Percentiles rank a stretch among this genome's conserved stretches.
phyloP scores from a whole-genome alignment of 495 filamentous ascomycete genomes.

The Annulohypoxylon bovei region DNA sequence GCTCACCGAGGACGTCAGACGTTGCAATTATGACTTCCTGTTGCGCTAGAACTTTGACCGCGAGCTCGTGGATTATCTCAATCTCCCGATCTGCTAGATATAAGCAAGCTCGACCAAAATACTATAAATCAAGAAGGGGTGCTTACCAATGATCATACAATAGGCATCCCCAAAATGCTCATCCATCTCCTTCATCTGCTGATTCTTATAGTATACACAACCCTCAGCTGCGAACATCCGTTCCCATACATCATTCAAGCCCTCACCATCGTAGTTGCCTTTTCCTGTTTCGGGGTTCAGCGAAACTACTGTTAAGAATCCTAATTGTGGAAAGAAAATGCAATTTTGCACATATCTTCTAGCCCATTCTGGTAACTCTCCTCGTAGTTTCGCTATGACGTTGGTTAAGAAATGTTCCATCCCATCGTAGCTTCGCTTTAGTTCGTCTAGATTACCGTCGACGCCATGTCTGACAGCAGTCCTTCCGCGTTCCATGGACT shows the following conservation, averaged over 20 bases:
- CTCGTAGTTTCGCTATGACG: slow-evolving; percentile 69
- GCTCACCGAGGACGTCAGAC: slow-evolving; percentile 83
- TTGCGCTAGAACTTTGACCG: slow-evolving; percentile 74
- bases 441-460: slow-evolving; percentile 77
- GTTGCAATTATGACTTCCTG: slow-evolving; percentile 71
- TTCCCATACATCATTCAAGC: slow-evolving; percentile 72
- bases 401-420: slow-evolving; percentile 75
- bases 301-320: slow-evolving; percentile 83
- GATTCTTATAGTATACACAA: slow-evolving; percentile 87
- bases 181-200: slow-evolving; percentile 85
- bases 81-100: slow-evolving; percentile 80
- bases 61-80: slow-evolving; percentile 83
- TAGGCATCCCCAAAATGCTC: slow-evolving; percentile 85
- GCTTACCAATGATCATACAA: slow-evolving; percentile 79
- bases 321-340: slow-evolving; percentile 90
- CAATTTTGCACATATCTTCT: slow-evolving; percentile 66
- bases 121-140: neutral
- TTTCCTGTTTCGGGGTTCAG: slow-evolving; percentile 68
- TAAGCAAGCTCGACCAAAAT: slow-evolving; percentile 29
- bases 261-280: slow-evolving; percentile 72
- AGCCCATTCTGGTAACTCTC: slow-evolving; percentile 68
- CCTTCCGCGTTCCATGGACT: slow-evolving; percentile 75
- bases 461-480: slow-evolving; percentile 78
- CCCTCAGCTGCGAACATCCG: slow-evolving; percentile 78
- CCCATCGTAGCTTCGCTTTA: slow-evolving; percentile 81